Evolutionary conservation across 129 eudicot genomes (phyloP), one percentile per base, ranked within the genome.

Genomic region (Sambucus nigra): DNA sequence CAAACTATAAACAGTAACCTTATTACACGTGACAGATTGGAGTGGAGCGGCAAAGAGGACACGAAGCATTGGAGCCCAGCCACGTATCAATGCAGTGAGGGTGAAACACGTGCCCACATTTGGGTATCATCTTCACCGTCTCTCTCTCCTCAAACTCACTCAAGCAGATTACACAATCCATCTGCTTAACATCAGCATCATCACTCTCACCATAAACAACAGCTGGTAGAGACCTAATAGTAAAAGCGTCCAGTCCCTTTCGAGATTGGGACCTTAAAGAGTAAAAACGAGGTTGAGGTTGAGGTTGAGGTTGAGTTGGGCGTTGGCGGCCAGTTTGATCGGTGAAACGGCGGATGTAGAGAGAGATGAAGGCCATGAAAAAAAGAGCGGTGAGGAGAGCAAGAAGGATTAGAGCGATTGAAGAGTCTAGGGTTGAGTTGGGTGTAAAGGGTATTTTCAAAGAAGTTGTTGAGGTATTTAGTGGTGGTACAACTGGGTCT

Each of bases 1-100:
- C n/a, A n/a, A n/a, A n/a, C n/a, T n/a, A n/a, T n/a, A n/a, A n/a
- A n/a, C n/a, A n/a, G n/a, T n/a, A n/a, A n/a, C n/a, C 24, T 25
- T 58, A 51, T 44, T 58, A 39, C 7, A 3, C 25, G 5, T 1
- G 45, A 12, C n/a, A n/a, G 27, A 83, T 59, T 25, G 70, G 63
- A 0, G 79, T 71, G 17, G 93, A 76, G 53, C 94, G 63, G 41
- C 94, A 82, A 3, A 87, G 17, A 0, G 94, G 96, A 47, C 96
- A 87, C 6, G 94, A 69, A 40, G 58, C 73, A 53, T 83, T 79
- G 23, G 81, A 68, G 0, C 48, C 16, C 15, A 87, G 83, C 96
- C 96, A 87, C 73, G 66, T 87, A 77, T 87, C 96, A 18, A 87
- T 67, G 52, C 96, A 83, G 42, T 11, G 17, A 6, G 81, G 78